A percentile compares a stretch with the other conserved stretches of the same genome.
phyloP scores from a whole-genome alignment of 2,329 filamentous ascomycete genomes.

The Talaromyces islandicus region DNA sequence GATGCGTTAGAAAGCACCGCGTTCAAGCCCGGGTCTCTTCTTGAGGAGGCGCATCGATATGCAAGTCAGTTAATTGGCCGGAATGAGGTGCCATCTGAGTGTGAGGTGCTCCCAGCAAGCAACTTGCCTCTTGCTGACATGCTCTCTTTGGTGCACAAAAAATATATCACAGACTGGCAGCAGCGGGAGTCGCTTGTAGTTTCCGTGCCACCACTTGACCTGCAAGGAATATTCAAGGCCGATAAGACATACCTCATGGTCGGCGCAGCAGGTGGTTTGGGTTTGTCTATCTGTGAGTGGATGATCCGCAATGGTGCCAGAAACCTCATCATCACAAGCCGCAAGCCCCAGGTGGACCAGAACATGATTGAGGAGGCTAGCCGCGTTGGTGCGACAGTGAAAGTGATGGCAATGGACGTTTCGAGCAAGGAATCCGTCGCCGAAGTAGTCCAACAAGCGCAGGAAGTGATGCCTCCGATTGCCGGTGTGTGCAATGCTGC shows the following conservation, averaged over 20 bases:
- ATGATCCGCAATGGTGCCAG: slow-evolving; percentile 25
- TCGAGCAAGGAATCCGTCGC: background rate
- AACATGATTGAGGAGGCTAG: background rate
- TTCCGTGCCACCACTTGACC: background rate
- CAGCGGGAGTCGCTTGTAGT: background rate
- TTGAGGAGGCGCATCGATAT: background rate
- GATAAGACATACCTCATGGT: slow-evolving; percentile 27
- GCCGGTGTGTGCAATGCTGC: slow-evolving; percentile 33
- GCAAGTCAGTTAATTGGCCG: background rate
- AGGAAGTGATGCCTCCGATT: slow-evolving; percentile 20
- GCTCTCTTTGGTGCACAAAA: background rate
- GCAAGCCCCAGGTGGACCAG: slow-evolving; percentile 18
- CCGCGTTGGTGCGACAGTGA: background rate
- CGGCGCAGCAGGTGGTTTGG: slow-evolving; percentile 25
- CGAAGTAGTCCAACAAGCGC: background rate
- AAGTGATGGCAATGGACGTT: slow-evolving; percentile 1
- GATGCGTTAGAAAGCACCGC: background rate
- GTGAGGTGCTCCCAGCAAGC: background rate
- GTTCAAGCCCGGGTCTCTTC: background rate
- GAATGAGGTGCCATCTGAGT: background rate
- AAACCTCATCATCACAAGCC: slow-evolving; percentile 24
- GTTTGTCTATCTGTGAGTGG: slow-evolving; percentile 25
- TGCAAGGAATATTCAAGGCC: slow-evolving; percentile 11
- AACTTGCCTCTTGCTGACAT: background rate
- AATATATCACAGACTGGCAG: background rate